phyloP scores from a whole-genome alignment of 805 yeast genomes.

The Lipomyces yamanashiensis region DNA sequence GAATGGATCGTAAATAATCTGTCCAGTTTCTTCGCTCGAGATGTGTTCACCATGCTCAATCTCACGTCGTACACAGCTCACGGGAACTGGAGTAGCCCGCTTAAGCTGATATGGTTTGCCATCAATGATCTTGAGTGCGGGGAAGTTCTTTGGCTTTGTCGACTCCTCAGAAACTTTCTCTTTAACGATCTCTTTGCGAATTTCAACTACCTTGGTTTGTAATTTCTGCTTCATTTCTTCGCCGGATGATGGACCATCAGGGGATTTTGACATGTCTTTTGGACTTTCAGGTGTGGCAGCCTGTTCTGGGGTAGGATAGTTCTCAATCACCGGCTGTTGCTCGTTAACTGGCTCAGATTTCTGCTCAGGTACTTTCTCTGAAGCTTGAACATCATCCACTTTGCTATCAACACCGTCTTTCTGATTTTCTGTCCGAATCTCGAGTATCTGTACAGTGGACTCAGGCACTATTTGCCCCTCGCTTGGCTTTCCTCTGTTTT shows the following conservation, averaged over 20 bases:
- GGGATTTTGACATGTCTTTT: not conserved
- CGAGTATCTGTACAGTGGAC: constrained; percentile 6
- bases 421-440: constrained; percentile 7
- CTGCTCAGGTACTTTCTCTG: too few species aligned
- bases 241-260: too few species aligned
- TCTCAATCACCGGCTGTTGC: too few species aligned
- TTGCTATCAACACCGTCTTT: constrained; percentile 2
- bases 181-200: constrained; percentile 10
- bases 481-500: not conserved
- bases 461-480: constrained; percentile 2
- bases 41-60: constrained; percentile 79
- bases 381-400: not conserved
- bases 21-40: constrained; percentile 58
- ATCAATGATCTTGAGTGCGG: constrained; percentile 10
- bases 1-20: constrained; percentile 61
- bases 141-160: not conserved
- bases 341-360: too few species aligned
- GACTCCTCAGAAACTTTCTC: constrained; percentile 5
- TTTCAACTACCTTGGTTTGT: constrained; percentile 4
- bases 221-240: not conserved
- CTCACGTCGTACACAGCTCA: constrained; percentile 66
- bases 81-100: constrained; percentile 23
- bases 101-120: constrained; percentile 15
- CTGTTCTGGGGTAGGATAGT: too few species aligned
- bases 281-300: not conserved